Evolutionary conservation across 257 asterid genomes (phyloP).

Genomic region (Plantago elongata): DNA sequence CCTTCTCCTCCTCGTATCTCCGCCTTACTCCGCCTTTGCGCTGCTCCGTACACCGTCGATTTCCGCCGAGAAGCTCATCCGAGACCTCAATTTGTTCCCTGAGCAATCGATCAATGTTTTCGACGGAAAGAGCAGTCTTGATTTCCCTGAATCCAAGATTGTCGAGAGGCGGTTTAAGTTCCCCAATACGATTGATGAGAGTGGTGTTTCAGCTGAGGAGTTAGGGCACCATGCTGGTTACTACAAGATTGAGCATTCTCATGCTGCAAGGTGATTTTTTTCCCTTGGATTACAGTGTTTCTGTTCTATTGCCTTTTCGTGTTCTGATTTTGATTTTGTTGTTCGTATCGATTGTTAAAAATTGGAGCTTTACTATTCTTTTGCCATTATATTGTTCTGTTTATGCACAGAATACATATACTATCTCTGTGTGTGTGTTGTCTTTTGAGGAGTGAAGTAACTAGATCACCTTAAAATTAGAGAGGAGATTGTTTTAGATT

Average conservation of each 20-base stretch:
- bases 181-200: slow-evolving; percentile 49
- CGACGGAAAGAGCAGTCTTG: slow-evolving; percentile 7
- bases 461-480: too few species aligned
- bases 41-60: slow-evolving; percentile 45
- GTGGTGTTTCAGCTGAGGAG: slow-evolving; percentile 48
- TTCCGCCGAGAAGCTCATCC: slow-evolving; percentile 59
- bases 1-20: slow-evolving; percentile 23
- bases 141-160: slow-evolving; percentile 30
- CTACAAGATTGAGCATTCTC: slow-evolving; percentile 72
- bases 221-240: slow-evolving; percentile 93
- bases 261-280: slow-evolving; percentile 56
- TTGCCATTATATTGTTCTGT: too few species aligned
- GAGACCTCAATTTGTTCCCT: slow-evolving; percentile 71
- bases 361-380: too few species aligned
- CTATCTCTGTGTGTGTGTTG: too few species aligned
- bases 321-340: too few species aligned
- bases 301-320: too few species aligned
- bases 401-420: too few species aligned
- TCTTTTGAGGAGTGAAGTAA: too few species aligned
- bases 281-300: not conserved
- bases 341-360: too few species aligned
- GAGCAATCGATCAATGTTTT: slow-evolving; percentile 46
- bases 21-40: slow-evolving; percentile 34
- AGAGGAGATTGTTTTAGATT: too few species aligned
- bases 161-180: slow-evolving; percentile 66